These are phyloP conservation scores for Leptographium flavum DNA, from an alignment of 2,329 filamentous ascomycete genomes.

Conservation along the genomic window DNA sequence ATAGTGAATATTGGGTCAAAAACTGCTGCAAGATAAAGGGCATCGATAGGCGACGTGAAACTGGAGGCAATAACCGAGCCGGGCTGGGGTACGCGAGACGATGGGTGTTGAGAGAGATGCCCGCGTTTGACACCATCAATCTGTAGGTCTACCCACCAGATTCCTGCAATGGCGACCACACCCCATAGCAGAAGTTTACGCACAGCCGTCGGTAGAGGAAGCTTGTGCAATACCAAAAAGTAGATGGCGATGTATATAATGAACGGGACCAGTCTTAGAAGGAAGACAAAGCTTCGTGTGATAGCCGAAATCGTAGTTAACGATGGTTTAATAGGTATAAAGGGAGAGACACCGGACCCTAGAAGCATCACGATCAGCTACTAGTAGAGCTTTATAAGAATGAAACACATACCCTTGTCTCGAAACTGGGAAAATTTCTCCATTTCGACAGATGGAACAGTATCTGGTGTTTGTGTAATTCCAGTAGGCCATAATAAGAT, in stretches of 20 bases:
- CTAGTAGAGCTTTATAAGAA: no score
- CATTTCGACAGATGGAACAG: slow-evolving; percentile 39
- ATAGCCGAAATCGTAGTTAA: slow-evolving; percentile 45
- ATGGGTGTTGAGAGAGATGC: slow-evolving; percentile 61
- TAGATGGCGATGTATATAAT: slow-evolving; percentile 53
- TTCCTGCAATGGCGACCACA: slow-evolving; percentile 74
- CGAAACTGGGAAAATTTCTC: slow-evolving; percentile 92
- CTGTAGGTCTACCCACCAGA: slow-evolving; percentile 98
- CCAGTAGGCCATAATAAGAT: no score
- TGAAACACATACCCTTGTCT: slow-evolving; percentile 55
- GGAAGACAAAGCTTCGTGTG: slow-evolving; percentile 58
- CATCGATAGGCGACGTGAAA: slow-evolving; percentile 85
- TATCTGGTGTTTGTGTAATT: no score
- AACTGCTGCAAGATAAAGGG: slow-evolving; percentile 84
- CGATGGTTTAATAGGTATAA: slow-evolving; percentile 65
- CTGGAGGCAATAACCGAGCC: slow-evolving; percentile 78
- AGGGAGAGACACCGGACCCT: slow-evolving; percentile 95
- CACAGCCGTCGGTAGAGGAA: slow-evolving; percentile 43
- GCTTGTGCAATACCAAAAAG: slow-evolving; percentile 69
- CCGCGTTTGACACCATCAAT: slow-evolving; percentile 93
- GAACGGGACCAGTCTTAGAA: slow-evolving; percentile 67
- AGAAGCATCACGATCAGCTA: not conserved
- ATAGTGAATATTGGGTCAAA: slow-evolving; percentile 92
- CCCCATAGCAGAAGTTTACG: slow-evolving; percentile 83
- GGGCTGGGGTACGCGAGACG: slow-evolving; percentile 60